Evolutionary conservation across 1,284 basidiomycete species (phyloP), one percentile per base, ranked within the genome.

Genomic region (Rugosomyces carneus): DNA sequence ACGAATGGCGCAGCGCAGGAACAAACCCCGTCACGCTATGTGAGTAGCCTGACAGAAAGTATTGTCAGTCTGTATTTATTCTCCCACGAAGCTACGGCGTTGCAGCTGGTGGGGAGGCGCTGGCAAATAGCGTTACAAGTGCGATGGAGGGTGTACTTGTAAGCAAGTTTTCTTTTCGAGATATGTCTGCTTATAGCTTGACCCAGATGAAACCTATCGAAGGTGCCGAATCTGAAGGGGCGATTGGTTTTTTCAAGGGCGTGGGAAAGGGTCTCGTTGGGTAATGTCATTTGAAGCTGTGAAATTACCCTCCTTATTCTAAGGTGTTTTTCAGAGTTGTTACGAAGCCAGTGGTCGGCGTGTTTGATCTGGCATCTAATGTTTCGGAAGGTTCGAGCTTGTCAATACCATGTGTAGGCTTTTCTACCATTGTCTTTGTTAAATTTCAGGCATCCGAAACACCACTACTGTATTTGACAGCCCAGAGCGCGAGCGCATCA

Each of bases 401-500:
- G n/a, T 13, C 15, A 21, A 20, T 9, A 26, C 10, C 2, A 15
- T 1, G 9, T 42, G 15, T 2, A 24, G 24, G 23, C 40, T 21
- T 40, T 7, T 31, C 27, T 32, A 45, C 13, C 23, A 27, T 40
- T 10, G n/a, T n/a, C n/a, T n/a, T n/a, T n/a, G n/a, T n/a, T 23
- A 16, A 20, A 29, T 37, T 8, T 46, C 57, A 87, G 89, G 89
- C 21, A 93, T 98, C 53, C 81, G 96, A 34, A 99, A 99, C 61
- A 99, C 96, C 0, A 99, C 96, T 0, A 98, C 93, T 2, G 95
- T 98, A 1, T 99, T 99, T 55, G 96, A 99, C 61, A 89, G 84
- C 53, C 88, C 89, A 38, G 87, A 89, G 42, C 80, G 94, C 46
- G 95, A 98, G 59, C 84, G 94, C 15, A 80, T 90, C 19, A 78